phyloP scores from a whole-genome alignment of 768 basidiomycete genomes.

The Trametes cingulata region DNA sequence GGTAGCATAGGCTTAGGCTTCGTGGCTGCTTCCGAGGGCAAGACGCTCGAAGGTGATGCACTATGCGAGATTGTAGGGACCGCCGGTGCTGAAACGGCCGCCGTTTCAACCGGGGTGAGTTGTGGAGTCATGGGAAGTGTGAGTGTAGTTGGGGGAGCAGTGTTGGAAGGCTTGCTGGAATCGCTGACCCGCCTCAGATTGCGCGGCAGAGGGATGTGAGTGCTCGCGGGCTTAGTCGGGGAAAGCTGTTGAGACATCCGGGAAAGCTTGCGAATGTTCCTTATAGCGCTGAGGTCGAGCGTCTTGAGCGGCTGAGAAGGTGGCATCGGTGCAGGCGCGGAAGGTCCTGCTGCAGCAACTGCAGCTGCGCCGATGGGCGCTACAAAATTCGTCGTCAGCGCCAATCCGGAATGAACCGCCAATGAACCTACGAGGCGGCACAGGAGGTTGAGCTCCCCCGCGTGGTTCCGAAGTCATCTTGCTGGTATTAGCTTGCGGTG shows the following conservation, averaged over 20 bases:
- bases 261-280: neutral
- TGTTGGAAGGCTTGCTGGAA: neutral
- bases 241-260: neutral
- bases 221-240: neutral
- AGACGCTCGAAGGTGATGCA: neutral
- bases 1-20: neutral
- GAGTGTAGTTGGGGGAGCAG: neutral
- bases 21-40: neutral
- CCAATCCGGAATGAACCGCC: neutral
- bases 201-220: neutral
- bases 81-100: neutral
- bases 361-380: neutral
- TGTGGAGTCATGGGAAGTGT: neutral
- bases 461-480: neutral
- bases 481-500: neutral
- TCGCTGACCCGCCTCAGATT: neutral
- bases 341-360: neutral
- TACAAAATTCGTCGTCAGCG: too few species aligned
- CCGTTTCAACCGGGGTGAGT: neutral
- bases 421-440: neutral
- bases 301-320: neutral
- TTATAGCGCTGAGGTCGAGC: slow-evolving; percentile 8
- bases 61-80: neutral
- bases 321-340: neutral
- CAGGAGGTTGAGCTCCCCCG: neutral